These are phyloP conservation scores for Corchorus olitorius DNA, from an alignment of 345 rosid genomes.

Conservation along the genomic window DNA sequence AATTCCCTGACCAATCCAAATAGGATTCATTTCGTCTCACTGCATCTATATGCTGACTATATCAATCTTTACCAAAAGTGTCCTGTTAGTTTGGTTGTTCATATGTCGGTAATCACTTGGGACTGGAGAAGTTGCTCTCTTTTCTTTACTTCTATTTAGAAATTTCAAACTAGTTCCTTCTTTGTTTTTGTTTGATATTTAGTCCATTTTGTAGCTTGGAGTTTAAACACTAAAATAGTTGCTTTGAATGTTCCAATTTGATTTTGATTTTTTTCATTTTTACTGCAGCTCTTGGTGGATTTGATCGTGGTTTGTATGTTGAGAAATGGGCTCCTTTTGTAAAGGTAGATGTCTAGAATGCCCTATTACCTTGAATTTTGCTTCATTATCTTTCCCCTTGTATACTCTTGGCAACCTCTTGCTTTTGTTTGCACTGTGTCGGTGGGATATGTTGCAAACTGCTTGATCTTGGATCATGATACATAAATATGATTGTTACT, in stretches of 20 bases:
- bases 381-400: not conserved
- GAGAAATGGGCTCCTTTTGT: constrained; percentile 96
- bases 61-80: not conserved
- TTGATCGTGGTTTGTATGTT: constrained; percentile 70
- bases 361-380: constrained; percentile 12
- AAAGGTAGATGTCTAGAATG: constrained; percentile 48
- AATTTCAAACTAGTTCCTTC: not conserved
- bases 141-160: not conserved
- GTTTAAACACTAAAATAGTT: not conserved
- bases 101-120: not conserved
- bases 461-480: not conserved
- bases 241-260: not conserved
- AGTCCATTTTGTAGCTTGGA: constrained; percentile 8
- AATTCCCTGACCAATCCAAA: not conserved
- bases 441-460: constrained; percentile 9
- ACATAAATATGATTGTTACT: not conserved
- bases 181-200: not conserved
- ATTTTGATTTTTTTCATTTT: not conserved
- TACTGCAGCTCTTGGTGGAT: constrained; percentile 84
- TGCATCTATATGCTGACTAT: not conserved
- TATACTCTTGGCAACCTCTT: not conserved
- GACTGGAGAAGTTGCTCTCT: not conserved
- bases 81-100: not conserved
- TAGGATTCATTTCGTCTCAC: too few relatives aligned
- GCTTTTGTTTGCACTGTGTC: not conserved